Conservation (phyloP, 306 rosid genomes). For the Mimosa pudica region DNA sequence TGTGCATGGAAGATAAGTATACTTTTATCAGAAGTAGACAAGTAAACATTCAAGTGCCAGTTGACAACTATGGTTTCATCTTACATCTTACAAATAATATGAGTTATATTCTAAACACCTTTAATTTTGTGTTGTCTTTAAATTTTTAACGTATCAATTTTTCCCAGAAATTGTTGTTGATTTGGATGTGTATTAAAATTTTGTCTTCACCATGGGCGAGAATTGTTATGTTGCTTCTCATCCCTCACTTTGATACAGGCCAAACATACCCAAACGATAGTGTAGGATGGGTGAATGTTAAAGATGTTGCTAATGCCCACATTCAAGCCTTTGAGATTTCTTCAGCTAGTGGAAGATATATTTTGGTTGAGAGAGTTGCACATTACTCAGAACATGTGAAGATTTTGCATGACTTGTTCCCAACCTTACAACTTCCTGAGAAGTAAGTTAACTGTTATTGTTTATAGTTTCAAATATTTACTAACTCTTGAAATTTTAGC, state of each 20-base stretch:
- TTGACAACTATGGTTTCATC: not conserved
- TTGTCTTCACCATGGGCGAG: constrained; percentile 1
- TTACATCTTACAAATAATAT: not conserved
- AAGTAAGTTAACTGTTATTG: constrained; percentile 44
- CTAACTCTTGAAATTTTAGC: constrained; percentile 9
- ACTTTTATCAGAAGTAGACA: not conserved
- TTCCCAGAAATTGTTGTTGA: not conserved
- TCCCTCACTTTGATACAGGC: constrained; percentile 52
- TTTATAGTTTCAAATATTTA: not conserved
- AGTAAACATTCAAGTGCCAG: not conserved
- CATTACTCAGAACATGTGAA: constrained; percentile 59
- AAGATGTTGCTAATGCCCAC: constrained; percentile 83
- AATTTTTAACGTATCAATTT: not conserved
- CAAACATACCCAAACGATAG: constrained; percentile 49
- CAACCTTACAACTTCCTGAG: constrained; percentile 59
- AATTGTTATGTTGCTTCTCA: constrained; percentile 1
- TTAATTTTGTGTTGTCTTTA: not conserved
- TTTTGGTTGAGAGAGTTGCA: constrained; percentile 54
- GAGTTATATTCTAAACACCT: not conserved
- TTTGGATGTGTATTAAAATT: not conserved
- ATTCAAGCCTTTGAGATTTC: constrained; percentile 76
- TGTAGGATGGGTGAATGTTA: constrained; percentile 73
- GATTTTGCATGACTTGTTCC: constrained; percentile 58
- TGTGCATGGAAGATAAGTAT: not conserved
- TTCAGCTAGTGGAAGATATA: constrained; percentile 82